phyloP scores from a whole-genome alignment of 2,329 filamentous ascomycete genomes.

The Onygena corvina region DNA sequence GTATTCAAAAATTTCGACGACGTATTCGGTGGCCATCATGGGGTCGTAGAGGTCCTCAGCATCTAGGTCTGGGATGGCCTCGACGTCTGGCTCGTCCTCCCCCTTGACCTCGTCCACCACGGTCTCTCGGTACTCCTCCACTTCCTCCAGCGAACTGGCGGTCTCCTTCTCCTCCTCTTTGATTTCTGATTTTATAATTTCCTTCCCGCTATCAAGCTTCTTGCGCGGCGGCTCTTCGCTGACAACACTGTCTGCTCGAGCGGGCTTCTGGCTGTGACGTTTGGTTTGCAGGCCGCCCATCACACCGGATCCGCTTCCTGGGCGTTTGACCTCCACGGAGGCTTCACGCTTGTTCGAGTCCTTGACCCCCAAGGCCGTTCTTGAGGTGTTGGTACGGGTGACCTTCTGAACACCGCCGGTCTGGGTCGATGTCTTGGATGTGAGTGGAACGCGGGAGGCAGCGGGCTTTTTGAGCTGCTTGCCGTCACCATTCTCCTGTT shows the following conservation, averaged over 20 bases:
- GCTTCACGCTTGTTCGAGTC: constrained; percentile 51
- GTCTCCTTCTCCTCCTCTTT: constrained; percentile 21
- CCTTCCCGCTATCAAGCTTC: constrained; percentile 49
- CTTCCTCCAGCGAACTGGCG: too few species aligned
- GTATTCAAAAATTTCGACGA: constrained; percentile 88
- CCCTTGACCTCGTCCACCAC: too few species aligned
- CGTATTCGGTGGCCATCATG: constrained; percentile 94
- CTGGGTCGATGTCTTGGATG: constrained; percentile 65
- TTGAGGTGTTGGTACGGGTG: constrained; percentile 47
- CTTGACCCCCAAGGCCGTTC: constrained; percentile 54
- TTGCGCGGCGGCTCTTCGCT: constrained; percentile 59
- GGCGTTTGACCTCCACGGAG: constrained; percentile 54
- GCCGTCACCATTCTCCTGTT: constrained; percentile 46
- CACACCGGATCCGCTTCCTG: constrained; percentile 59
- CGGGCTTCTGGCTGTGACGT: constrained; percentile 43
- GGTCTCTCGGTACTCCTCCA: too few species aligned
- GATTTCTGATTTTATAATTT: constrained; percentile 15
- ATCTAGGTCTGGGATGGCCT: constrained; percentile 52
- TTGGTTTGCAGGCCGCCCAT: constrained; percentile 57
- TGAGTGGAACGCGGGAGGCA: constrained; percentile 51
- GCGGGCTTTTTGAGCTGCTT: constrained; percentile 63
- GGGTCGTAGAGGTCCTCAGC: constrained; percentile 83
- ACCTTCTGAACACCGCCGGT: constrained; percentile 72
- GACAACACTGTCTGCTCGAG: constrained; percentile 48
- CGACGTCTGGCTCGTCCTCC: constrained; percentile 13